Percentiles rank a stretch among this genome's conserved stretches.
Conservation (phyloP, 768 basidiomycete species). For the Tulasnella sp. region DNA sequence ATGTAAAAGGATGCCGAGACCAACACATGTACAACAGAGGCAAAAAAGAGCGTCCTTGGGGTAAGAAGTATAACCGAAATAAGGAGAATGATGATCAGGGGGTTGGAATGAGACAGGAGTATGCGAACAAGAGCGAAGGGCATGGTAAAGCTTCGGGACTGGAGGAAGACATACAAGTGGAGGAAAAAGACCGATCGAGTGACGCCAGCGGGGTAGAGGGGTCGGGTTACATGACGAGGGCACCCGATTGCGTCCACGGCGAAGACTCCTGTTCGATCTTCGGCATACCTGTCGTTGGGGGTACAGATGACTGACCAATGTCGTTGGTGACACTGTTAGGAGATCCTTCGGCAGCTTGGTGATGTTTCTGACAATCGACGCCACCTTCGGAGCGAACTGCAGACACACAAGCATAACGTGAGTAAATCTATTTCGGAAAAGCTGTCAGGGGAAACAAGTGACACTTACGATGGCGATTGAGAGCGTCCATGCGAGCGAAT, state of each 20-base stretch:
- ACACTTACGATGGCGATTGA: conserved; percentile 82
- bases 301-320: neutral
- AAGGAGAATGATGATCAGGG: conserved; percentile 3
- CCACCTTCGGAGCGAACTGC: conserved; percentile 68
- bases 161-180: neutral
- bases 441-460: neutral
- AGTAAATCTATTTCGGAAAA: neutral
- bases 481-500: conserved; percentile 91
- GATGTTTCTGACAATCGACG: conserved; percentile 48
- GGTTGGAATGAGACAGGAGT: neutral
- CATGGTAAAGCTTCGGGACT: neutral
- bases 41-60: neutral
- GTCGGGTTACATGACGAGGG: neutral
- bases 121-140: neutral
- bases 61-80: neutral
- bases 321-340: neutral
- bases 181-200: neutral
- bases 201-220: neutral
- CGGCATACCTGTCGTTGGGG: neutral
- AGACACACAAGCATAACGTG: neutral
- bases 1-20: neutral
- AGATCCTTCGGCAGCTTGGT: conserved; percentile 3
- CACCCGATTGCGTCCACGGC: neutral
- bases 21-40: neutral
- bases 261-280: conserved; percentile 3